phyloP scores from a whole-genome alignment of 2,329 filamentous ascomycete species.

The Monilinia vaccinii-corymbosi region DNA sequence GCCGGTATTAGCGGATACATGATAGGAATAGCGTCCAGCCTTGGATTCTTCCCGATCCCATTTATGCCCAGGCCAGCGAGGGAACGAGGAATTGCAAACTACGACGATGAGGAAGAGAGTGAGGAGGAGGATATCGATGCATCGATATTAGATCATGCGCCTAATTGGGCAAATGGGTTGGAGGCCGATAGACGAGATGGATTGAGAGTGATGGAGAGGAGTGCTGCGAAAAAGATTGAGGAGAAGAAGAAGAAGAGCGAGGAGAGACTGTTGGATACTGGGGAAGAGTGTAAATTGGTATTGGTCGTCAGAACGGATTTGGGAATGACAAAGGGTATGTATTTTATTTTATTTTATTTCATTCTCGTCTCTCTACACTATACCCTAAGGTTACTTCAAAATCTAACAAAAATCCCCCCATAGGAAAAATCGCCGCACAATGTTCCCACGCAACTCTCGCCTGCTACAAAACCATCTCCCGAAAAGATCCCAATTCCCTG shows the following conservation, averaged over 20 bases:
- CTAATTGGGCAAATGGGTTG: constrained; percentile 55
- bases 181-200: constrained; percentile 52
- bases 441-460: constrained; percentile 93
- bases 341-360: neutral
- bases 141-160: constrained; percentile 52
- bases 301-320: constrained; percentile 88
- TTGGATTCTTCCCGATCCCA: constrained; percentile 62
- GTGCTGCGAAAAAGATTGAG: constrained; percentile 36
- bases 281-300: constrained; percentile 89
- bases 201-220: constrained; percentile 31
- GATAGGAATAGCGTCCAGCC: constrained; percentile 60
- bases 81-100: constrained; percentile 42
- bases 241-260: constrained; percentile 29
- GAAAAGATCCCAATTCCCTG: constrained; percentile 43
- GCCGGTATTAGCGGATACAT: constrained; percentile 71
- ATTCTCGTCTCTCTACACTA: constrained; percentile 2
- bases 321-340: constrained; percentile 90
- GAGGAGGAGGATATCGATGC: constrained; percentile 59
- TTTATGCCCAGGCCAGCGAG: constrained; percentile 28
- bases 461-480: constrained; percentile 80
- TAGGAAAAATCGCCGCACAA: constrained; percentile 95
- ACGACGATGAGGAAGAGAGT: constrained; percentile 54
- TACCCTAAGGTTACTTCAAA: neutral
- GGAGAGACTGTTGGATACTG: constrained; percentile 28
- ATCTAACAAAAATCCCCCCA: neutral